Evolutionary conservation across 2,329 filamentous ascomycete genomes (phyloP).

Genomic region (Davidsoniella eucalypti): DNA sequence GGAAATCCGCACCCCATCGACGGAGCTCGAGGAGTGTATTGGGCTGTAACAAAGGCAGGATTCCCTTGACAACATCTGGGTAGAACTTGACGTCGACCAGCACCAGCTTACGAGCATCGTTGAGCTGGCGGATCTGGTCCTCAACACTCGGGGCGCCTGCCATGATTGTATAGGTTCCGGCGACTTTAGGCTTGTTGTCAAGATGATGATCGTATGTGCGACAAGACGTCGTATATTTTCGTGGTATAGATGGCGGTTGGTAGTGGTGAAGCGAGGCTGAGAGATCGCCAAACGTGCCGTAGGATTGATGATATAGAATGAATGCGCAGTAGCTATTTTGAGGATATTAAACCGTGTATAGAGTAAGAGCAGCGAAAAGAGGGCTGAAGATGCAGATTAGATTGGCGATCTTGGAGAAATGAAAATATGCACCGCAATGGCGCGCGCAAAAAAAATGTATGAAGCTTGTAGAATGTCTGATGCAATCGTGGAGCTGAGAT

Average conservation of each 20-base stretch:
- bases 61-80: conserved; percentile 76
- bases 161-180: conserved; percentile 25
- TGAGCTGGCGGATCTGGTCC: conserved; percentile 73
- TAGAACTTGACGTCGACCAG: conserved; percentile 79
- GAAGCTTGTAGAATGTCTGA: not conserved
- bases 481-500: not conserved
- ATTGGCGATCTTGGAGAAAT: not conserved
- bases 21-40: conserved; percentile 62
- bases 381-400: not conserved
- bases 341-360: too few relatives aligned
- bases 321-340: too few relatives aligned
- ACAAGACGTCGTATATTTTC: not conserved
- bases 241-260: conserved; percentile 3
- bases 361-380: too few relatives aligned
- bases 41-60: conserved; percentile 77
- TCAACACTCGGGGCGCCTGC: conserved; percentile 41
- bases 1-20: conserved; percentile 90
- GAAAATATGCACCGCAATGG: not conserved
- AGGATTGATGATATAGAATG: too few relatives aligned
- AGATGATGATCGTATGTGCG: too few relatives aligned
- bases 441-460: not conserved
- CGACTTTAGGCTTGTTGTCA: too few relatives aligned
- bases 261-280: not conserved
- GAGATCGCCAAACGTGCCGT: too few relatives aligned
- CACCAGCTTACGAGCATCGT: conserved; percentile 78